phyloP scores from a whole-genome alignment of 805 yeast species.

The Candida tammaniensis region DNA sequence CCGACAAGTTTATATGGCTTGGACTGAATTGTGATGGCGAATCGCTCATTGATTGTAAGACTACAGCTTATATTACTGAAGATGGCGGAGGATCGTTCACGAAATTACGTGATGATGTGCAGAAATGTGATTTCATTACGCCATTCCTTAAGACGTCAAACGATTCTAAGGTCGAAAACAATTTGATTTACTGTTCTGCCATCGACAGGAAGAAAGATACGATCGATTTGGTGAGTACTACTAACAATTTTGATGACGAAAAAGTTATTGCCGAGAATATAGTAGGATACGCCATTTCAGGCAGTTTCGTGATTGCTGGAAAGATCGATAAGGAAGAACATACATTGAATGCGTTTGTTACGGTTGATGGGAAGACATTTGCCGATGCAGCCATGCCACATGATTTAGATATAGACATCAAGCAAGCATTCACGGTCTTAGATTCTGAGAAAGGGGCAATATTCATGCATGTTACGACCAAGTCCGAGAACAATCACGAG shows the following conservation, averaged over 20 bases:
- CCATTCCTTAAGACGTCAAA: constrained; percentile 41
- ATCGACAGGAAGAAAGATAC: constrained; percentile 27
- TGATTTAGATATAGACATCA: constrained; percentile 51
- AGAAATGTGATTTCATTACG: constrained; percentile 68
- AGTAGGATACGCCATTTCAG: constrained; percentile 71
- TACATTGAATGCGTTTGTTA: constrained; percentile 61
- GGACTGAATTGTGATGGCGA: constrained; percentile 44
- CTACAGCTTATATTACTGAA: constrained; percentile 57
- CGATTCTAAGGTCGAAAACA: constrained; percentile 26
- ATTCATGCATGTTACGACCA: constrained; percentile 80
- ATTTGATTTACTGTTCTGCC: constrained; percentile 66
- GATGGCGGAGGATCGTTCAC: constrained; percentile 68
- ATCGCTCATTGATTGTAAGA: constrained; percentile 49
- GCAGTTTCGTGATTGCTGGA: constrained; percentile 74
- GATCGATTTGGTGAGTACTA: constrained; percentile 43
- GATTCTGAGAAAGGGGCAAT: constrained; percentile 71
- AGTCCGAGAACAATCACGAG: constrained; percentile 47
- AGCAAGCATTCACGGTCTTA: constrained; percentile 65
- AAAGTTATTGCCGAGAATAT: constrained; percentile 50
- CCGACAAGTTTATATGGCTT: constrained; percentile 63
- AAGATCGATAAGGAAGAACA: constrained; percentile 39
- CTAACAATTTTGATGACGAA: constrained; percentile 48
- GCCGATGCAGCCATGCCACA: constrained; percentile 79
- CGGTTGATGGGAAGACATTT: constrained; percentile 73
- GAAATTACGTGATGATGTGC: constrained; percentile 50